phyloP scores from a whole-genome alignment of 108 stramenopile genomes.

The Cyclostephanos invisitatus region DNA sequence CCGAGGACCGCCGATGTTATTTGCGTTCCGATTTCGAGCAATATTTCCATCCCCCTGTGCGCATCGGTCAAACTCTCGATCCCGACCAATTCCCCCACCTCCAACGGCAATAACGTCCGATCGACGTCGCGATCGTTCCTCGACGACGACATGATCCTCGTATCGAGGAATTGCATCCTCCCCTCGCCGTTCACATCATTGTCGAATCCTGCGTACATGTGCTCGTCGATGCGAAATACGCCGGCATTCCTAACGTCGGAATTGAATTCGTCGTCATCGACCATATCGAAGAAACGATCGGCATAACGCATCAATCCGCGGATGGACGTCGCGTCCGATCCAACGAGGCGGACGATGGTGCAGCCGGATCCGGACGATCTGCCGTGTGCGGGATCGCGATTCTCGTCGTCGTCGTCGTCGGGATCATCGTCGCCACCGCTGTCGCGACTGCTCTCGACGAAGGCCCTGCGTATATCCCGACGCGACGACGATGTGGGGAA shows the following conservation, averaged over 20 bases:
- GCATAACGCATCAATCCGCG: slow-evolving; percentile 31
- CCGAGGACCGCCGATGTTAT: slow-evolving; percentile 48
- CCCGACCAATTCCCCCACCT: slow-evolving; percentile 37
- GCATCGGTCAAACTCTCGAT: slow-evolving; percentile 17
- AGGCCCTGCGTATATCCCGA: no score
- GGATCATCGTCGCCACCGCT: no score
- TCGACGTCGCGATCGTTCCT: neutral
- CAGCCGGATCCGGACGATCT: no score
- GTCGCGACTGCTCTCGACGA: no score
- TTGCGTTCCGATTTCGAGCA: slow-evolving; percentile 41
- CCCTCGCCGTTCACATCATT: slow-evolving; percentile 37
- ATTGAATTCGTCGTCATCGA: slow-evolving; percentile 28
- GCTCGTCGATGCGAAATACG: slow-evolving; percentile 37
- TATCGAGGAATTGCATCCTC: slow-evolving; percentile 53
- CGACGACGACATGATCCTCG: neutral
- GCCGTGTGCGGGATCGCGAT: neutral
- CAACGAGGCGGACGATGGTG: neutral
- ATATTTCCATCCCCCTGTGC: slow-evolving; percentile 37
- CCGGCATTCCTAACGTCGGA: slow-evolving; percentile 19
- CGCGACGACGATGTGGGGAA: neutral
- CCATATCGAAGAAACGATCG: slow-evolving; percentile 40
- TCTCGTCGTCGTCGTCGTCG: neutral
- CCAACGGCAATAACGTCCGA: slow-evolving; percentile 27
- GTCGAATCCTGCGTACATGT: slow-evolving; percentile 43
- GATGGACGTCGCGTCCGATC: slow-evolving; percentile 39